A percentile compares a stretch with the other conserved stretches of the same genome.
phyloP scores from a whole-genome alignment of 805 yeast genomes.

The Saccharomycodes ludwigii region DNA sequence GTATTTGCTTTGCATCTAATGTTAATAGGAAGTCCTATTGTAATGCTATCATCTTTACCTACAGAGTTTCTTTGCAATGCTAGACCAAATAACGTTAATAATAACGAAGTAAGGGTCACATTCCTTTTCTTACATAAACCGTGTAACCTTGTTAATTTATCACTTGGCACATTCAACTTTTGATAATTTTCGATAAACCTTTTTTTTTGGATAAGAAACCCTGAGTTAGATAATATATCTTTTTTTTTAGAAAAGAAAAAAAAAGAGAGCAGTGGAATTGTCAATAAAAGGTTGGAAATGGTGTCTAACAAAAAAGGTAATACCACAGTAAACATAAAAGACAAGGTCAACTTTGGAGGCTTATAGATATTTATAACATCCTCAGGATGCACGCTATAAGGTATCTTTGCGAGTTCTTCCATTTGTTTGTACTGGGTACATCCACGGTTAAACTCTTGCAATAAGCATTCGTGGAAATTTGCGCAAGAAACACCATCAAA shows the following conservation, averaged over 20 bases:
- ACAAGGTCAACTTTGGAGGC: slow-evolving; percentile 1
- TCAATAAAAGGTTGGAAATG: neutral
- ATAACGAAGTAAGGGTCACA: slow-evolving; percentile 1
- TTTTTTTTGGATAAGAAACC: neutral
- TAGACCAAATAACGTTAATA: neutral
- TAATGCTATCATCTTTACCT: neutral
- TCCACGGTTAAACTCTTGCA: neutral
- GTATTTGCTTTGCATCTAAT: neutral
- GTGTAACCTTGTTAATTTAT: neutral
- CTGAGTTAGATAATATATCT: no score
- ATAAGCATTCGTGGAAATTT: neutral
- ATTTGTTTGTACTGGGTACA: neutral
- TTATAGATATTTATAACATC: slow-evolving; percentile 2
- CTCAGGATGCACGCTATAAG: neutral
- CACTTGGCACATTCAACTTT: neutral
- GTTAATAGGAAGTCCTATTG: neutral
- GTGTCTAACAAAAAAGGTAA: neutral
- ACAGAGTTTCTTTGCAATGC: neutral
- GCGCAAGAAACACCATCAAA: slow-evolving; percentile 4
- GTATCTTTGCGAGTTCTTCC: neutral
- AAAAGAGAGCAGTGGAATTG: neutral
- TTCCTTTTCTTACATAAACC: neutral
- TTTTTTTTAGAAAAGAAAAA: neutral
- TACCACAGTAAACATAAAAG: neutral
- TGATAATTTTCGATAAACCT: neutral